Conservation (phyloP, 106 monocot genomes). For the Ottelia alismoides region DNA sequence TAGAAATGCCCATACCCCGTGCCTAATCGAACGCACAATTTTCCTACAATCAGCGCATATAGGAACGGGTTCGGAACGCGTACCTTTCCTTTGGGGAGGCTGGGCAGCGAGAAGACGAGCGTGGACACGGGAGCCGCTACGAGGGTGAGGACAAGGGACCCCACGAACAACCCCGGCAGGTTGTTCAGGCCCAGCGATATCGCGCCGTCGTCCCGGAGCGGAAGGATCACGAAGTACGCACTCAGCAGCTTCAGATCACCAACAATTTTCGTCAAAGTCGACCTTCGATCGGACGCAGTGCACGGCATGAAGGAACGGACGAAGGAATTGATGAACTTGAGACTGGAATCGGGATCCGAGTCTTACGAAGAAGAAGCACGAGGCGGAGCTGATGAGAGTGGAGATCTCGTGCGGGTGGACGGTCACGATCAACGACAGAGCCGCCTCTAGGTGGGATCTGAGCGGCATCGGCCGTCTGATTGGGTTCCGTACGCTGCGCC, state of each 20-base stretch:
- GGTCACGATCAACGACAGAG: slow-evolving; percentile 41
- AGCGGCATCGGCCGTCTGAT: no score
- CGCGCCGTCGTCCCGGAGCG: slow-evolving; percentile 82
- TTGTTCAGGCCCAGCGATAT: slow-evolving; percentile 68
- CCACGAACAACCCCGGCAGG: slow-evolving; percentile 66
- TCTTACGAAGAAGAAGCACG: slow-evolving; percentile 94
- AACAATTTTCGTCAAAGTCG: neutral
- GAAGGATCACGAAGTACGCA: slow-evolving; percentile 84
- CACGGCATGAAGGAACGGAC: no score
- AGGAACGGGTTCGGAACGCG: no score
- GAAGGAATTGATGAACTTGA: neutral
- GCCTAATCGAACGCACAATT: no score
- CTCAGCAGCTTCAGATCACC: slow-evolving; percentile 31
- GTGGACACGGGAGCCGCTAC: slow-evolving; percentile 77
- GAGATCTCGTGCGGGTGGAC: slow-evolving; percentile 82
- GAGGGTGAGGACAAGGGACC: slow-evolving; percentile 67
- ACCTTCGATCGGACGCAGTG: neutral
- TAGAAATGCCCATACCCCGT: no score
- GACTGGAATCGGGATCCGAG: neutral
- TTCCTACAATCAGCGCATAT: no score
- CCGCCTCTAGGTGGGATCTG: slow-evolving; percentile 26
- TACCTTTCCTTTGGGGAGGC: slow-evolving; percentile 65
- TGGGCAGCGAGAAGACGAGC: slow-evolving; percentile 66
- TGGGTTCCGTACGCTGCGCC: no score
- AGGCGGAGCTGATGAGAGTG: slow-evolving; percentile 46